These are phyloP conservation scores for Talaromyces sp. DNA, from an alignment of 2,329 filamentous ascomycete genomes.

Conservation along the genomic window DNA sequence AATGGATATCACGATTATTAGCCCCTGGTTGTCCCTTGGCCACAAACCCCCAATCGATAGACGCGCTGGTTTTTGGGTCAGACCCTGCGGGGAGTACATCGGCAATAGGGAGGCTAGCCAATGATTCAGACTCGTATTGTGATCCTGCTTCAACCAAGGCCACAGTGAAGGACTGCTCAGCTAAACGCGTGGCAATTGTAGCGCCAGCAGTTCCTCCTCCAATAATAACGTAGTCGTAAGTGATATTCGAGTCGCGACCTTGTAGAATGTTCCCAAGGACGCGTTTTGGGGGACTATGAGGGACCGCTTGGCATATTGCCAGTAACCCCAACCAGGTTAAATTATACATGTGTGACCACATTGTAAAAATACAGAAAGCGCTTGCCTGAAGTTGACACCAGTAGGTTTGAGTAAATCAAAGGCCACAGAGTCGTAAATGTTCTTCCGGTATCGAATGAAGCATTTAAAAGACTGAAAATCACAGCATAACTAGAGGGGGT, in stretches of 20 bases:
- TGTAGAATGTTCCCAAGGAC: background rate
- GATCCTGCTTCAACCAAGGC: conserved; percentile 25
- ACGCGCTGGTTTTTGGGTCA: conserved; percentile 11
- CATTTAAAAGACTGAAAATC: background rate
- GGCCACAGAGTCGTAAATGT: too few relatives aligned
- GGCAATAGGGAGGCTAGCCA: background rate
- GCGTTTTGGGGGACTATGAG: background rate
- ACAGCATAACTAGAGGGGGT: background rate
- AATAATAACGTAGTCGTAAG: conserved; percentile 26
- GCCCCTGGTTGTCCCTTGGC: conserved; percentile 17
- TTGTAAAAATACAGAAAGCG: background rate
- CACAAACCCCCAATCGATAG: conserved; percentile 22
- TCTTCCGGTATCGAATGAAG: background rate
- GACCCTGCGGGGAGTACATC: background rate
- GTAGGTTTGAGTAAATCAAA: background rate
- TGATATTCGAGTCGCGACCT: background rate
- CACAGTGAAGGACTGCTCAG: conserved; percentile 13
- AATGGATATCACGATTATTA: conserved; percentile 14
- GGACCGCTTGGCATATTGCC: background rate
- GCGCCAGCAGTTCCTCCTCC: conserved; percentile 30
- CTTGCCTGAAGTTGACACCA: background rate
- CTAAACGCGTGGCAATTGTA: conserved; percentile 27
- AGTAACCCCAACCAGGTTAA: background rate
- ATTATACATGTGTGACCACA: background rate
- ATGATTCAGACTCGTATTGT: conserved; percentile 8